Conservation (phyloP, 768 basidiomycete species). For the Rhizopogon vulgaris region DNA sequence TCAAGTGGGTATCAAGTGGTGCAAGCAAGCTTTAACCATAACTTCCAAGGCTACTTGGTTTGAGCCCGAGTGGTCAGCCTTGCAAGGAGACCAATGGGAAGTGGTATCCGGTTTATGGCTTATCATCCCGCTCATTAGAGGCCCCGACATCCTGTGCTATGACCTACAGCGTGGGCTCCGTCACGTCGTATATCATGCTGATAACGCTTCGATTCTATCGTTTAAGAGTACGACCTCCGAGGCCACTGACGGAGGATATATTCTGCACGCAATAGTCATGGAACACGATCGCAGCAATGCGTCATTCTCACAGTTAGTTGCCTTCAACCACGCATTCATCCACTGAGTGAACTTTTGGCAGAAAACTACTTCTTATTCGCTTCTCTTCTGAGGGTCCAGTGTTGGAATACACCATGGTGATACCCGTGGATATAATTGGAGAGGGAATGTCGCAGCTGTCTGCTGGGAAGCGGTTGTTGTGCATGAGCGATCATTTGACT, state of each 20-base stretch:
- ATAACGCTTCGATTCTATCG: neutral
- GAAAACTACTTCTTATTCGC: neutral
- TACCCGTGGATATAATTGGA: neutral
- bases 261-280: neutral
- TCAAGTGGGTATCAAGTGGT: neutral
- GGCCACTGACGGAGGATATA: neutral
- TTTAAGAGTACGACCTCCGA: neutral
- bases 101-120: neutral
- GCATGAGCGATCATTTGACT: conserved; percentile 1
- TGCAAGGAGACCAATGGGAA: neutral
- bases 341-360: neutral
- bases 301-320: neutral
- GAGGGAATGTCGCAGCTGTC: neutral
- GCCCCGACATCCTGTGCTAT: neutral
- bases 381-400: neutral
- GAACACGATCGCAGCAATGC: neutral
- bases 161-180: neutral
- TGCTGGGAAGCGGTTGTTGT: neutral
- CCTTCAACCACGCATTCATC: neutral
- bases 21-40: neutral
- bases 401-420: neutral
- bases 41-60: neutral
- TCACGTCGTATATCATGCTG: neutral
- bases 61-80: neutral
- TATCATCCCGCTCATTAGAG: neutral